A percentile compares a stretch with the other conserved stretches of the same genome.
Evolutionary conservation across 768 basidiomycete species (phyloP).

Genomic region (Tylopilus balloui): DNA sequence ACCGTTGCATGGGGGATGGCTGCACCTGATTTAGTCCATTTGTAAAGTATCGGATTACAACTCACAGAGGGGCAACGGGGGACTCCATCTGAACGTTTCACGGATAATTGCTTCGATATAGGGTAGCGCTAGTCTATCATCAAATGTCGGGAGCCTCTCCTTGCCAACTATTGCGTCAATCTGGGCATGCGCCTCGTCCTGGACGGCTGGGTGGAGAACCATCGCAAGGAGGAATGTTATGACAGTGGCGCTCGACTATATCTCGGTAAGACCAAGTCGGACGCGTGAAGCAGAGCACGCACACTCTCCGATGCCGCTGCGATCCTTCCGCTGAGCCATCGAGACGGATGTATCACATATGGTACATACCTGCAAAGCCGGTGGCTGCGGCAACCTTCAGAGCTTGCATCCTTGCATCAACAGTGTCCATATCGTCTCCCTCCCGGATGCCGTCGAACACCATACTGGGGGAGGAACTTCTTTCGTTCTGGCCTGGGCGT

Average conservation of each 20-base stretch:
- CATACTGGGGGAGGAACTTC: conserved; percentile 14
- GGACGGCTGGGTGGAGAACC: conserved; percentile 15
- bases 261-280: neutral
- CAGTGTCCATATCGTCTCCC: neutral
- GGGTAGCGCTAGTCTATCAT: conserved; percentile 24
- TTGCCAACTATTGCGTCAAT: conserved; percentile 20
- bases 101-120: conserved; percentile 37
- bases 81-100: conserved; percentile 26
- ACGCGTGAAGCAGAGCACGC: neutral
- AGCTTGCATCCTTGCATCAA: neutral
- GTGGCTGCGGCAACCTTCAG: conserved; percentile 18
- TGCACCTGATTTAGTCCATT: conserved; percentile 1
- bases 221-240: conserved; percentile 15
- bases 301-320: conserved; percentile 17
- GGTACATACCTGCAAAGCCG: conserved; percentile 10
- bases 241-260: conserved; percentile 9
- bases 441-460: conserved; percentile 14
- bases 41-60: neutral
- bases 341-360: neutral
- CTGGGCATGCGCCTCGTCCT: conserved; percentile 14
- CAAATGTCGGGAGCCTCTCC: conserved; percentile 15
- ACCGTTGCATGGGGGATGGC: conserved; percentile 12
- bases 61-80: conserved; percentile 15
- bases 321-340: neutral
- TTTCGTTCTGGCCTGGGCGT: neutral